Conservation (phyloP, 2,329 filamentous ascomycete species). For the Calonectria pseudoreteaudii region DNA sequence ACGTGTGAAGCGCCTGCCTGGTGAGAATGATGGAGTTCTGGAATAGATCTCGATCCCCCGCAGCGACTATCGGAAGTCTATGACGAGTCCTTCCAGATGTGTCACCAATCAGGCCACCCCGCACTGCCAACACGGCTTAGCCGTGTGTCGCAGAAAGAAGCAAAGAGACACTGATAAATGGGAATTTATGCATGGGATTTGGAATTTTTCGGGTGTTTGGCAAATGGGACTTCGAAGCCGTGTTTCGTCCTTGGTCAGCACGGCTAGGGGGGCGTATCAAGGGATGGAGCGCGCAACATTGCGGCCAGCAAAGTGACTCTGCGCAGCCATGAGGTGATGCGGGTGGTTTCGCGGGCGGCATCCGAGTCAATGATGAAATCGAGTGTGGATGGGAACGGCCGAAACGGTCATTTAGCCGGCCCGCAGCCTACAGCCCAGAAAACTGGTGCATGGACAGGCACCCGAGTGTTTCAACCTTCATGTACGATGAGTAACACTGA, state of each 20-base stretch:
- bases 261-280: not conserved
- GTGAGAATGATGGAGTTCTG: constrained; percentile 88
- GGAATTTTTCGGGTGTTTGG: not conserved
- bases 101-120: constrained; percentile 1
- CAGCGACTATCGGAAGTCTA: not conserved
- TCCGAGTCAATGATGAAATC: constrained; percentile 22
- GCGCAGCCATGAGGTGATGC: not conserved
- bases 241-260: not conserved
- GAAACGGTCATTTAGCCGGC: not conserved
- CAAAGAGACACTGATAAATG: constrained; percentile 10
- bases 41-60: constrained; percentile 21
- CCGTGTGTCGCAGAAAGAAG: constrained; percentile 9
- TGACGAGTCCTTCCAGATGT: not conserved
- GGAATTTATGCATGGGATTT: constrained; percentile 2
- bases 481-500: constrained; percentile 1
- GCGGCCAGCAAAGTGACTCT: not conserved
- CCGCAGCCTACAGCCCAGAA: not conserved
- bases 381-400: not conserved
- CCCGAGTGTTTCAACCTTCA: constrained; percentile 20
- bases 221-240: not conserved
- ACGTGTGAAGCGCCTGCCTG: constrained; percentile 87
- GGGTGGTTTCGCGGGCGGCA: not conserved
- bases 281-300: not conserved
- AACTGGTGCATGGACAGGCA: constrained; percentile 3
- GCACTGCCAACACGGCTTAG: not conserved